Percentiles rank a stretch among this genome's conserved stretches.
Evolutionary conservation across 352 stramenopile species (phyloP).

Genomic region (Globisporangium camurandrum): DNA sequence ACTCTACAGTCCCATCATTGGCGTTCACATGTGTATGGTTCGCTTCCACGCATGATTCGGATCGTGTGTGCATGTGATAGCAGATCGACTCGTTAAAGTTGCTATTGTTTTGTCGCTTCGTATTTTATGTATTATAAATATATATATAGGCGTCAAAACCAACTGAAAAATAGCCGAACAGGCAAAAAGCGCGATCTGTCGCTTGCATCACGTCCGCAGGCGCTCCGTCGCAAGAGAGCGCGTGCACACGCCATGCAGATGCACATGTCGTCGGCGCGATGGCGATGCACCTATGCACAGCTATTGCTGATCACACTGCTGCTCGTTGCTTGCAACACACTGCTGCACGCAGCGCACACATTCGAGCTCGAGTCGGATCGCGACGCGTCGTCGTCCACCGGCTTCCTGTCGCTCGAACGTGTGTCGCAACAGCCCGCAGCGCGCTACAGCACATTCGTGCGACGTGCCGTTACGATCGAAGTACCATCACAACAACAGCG

Average conservation of each 20-base stretch:
- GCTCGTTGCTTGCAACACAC: background rate
- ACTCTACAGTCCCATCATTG: no score
- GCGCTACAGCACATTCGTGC: background rate
- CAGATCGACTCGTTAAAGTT: no score
- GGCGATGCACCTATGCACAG: background rate
- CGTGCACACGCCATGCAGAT: background rate
- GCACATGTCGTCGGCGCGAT: constrained; percentile 3
- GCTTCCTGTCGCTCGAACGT: constrained; percentile 3
- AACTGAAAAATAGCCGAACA: no score
- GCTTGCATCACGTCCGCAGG: no score
- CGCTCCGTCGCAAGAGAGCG: background rate
- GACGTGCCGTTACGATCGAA: constrained; percentile 6
- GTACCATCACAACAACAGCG: constrained; percentile 8
- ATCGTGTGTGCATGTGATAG: no score
- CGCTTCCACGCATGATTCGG: no score
- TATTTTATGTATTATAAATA: no score
- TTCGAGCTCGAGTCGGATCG: background rate
- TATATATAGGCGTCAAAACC: no score
- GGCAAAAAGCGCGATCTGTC: no score
- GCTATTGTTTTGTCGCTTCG: no score
- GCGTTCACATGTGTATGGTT: no score
- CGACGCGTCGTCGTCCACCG: constrained; percentile 1
- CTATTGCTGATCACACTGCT: constrained; percentile 7
- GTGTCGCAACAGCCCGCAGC: no score
- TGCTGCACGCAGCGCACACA: constrained; percentile 8